Conservation (phyloP, 441 rosid genomes). For the Eugenia klotzschiana region DNA sequence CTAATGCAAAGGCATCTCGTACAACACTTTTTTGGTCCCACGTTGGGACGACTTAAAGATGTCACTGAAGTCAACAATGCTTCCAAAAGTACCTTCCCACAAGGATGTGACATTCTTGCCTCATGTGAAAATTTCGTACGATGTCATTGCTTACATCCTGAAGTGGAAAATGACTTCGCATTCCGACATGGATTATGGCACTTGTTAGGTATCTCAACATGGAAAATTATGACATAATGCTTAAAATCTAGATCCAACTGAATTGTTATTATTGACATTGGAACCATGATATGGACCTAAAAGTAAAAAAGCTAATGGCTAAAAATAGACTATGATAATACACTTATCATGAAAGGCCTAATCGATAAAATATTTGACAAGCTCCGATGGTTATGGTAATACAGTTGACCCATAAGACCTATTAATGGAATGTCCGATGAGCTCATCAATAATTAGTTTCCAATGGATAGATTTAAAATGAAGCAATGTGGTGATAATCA, state of each 20-base stretch:
- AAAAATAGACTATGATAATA: not conserved
- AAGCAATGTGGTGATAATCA: not conserved
- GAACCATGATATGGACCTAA: too few relatives aligned
- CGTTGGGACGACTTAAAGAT: not conserved
- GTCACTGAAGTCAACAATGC: too few relatives aligned
- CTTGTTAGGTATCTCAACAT: not conserved
- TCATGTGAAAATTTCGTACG: not conserved
- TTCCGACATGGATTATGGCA: not conserved
- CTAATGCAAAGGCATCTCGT: not conserved
- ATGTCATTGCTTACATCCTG: not conserved
- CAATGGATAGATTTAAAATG: not conserved
- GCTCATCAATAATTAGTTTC: not conserved
- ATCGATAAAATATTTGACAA: not conserved
- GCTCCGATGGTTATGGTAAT: not conserved
- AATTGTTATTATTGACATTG: too few relatives aligned
- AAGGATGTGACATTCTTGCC: too few relatives aligned
- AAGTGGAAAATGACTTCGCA: not conserved
- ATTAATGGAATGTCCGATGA: not conserved
- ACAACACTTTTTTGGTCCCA: not conserved
- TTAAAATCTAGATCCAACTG: too few relatives aligned
- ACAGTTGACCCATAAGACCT: not conserved
- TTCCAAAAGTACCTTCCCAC: too few relatives aligned
- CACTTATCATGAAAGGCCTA: not conserved
- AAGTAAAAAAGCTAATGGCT: too few relatives aligned
- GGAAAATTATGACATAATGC: too few relatives aligned